Base-by-base conservation (phyloP, 345 rosid genomes). In the Draba incana region DNA sequence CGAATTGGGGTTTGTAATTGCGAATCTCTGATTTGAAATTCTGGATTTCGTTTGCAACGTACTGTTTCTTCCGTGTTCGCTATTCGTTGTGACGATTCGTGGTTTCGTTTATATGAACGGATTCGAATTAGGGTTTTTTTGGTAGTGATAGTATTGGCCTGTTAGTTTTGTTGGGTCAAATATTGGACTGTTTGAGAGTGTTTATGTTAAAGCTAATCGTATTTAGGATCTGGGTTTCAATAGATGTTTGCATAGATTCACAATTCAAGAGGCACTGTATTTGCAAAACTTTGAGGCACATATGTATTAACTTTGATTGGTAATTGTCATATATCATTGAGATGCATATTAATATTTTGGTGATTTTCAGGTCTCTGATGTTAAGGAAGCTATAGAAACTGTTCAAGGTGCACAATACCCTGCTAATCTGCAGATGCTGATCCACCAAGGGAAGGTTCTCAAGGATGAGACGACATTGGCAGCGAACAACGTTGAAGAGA, bases 361-460 rank as follows among this genome's bases (percentile, higher is more conserved):
- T 64, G 25, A 14, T 43, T 43, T 13, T 45, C 81, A 92, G 97
- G 81, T 90, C 55, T 64, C 81, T 45, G 96, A 86, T 62, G 90
- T 87, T 27, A 93, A 93, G 62, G 80, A 69, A 68, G 80, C 62
- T 57, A 90, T 90, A 68, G 96, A 93, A 82, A 75, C 79, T 38
- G 56, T 73, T 44, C 90, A 93, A 69, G 98, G 97, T 10, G 71
- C 78, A 6, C 80, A 53, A 35, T 93, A 85, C 68, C 96, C 96
- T 2, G 92, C 97, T 55, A 72, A 77, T 66, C 85, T 78, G 30
- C 98, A 85, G 82, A 86, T 93, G 93, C 93, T 93, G 15, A 90
- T 93, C 58, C 71, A 86, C 52, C 91, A 90, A 75, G 97, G 97
- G 16, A 88, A 88, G 74, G 89, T 93, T 57, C 90, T 93, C 13